Conservation (phyloP, 2,329 filamentous ascomycete genomes). For the Aureobasidium lini region DNA sequence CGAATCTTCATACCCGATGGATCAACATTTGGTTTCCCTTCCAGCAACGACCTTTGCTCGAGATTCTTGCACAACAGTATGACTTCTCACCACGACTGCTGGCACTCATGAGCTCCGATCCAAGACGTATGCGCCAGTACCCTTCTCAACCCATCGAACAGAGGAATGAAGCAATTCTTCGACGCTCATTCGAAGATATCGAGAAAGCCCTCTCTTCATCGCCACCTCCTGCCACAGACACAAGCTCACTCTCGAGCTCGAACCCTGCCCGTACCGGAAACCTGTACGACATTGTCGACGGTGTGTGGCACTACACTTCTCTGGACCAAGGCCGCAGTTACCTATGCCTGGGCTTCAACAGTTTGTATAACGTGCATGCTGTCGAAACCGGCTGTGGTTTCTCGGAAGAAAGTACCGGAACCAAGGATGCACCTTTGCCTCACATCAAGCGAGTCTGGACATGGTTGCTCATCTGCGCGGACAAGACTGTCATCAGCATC, state of each 20-base stretch:
- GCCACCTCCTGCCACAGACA: slow-evolving; percentile 20
- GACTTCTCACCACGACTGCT: slow-evolving; percentile 60
- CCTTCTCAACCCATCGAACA: slow-evolving; percentile 19
- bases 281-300: slow-evolving; percentile 55
- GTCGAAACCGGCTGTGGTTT: slow-evolving; percentile 8
- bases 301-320: slow-evolving; percentile 69
- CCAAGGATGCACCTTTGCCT: slow-evolving; percentile 27
- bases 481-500: slow-evolving; percentile 64
- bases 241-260: slow-evolving; percentile 28
- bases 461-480: slow-evolving; percentile 62
- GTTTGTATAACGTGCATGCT: slow-evolving; percentile 49
- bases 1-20: slow-evolving; percentile 56
- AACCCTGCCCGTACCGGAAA: slow-evolving; percentile 30
- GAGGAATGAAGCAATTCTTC: background rate
- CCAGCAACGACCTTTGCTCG: slow-evolving; percentile 49
- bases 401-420: slow-evolving; percentile 22
- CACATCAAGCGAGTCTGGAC: slow-evolving; percentile 56
- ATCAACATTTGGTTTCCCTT: slow-evolving; percentile 69
- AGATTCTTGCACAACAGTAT: slow-evolving; percentile 54
- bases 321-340: slow-evolving; percentile 62
- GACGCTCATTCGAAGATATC: slow-evolving; percentile 14
- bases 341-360: slow-evolving; percentile 68
- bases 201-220: slow-evolving; percentile 26
- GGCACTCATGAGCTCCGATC: slow-evolving; percentile 56
- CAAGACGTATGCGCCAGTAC: slow-evolving; percentile 23